phyloP scores from a whole-genome alignment of 1,139 yeast species.

The Yarrowia galli region DNA sequence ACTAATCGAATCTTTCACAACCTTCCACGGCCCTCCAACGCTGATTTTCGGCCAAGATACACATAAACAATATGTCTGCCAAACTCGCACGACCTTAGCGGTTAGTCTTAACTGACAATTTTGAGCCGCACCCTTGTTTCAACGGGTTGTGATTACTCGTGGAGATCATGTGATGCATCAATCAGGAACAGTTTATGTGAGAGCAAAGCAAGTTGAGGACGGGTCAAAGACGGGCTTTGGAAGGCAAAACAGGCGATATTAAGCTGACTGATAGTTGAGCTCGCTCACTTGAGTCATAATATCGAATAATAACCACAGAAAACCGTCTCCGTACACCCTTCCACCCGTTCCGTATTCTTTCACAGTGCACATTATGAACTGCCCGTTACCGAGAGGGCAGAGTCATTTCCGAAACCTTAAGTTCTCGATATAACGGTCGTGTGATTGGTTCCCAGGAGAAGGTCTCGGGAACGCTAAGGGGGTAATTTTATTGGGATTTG shows the following conservation, averaged over 20 bases:
- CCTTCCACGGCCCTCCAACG: slow-evolving; percentile 8
- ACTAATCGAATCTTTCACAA: neutral
- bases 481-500: neutral
- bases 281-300: too few species aligned
- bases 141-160: neutral
- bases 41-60: neutral
- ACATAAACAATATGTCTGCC: too few species aligned
- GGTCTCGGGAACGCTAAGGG: neutral
- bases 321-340: too few species aligned
- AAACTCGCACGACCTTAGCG: slow-evolving; percentile 2
- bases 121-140: slow-evolving; percentile 1
- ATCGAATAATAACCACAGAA: too few species aligned
- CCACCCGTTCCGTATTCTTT: too few species aligned
- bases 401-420: slow-evolving; percentile 34
- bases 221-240: neutral
- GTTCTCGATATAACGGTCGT: neutral
- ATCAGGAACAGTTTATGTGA: neutral
- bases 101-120: neutral
- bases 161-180: slow-evolving; percentile 7
- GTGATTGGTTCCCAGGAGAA: slow-evolving; percentile 2
- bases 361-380: neutral
- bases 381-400: slow-evolving; percentile 3
- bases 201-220: neutral
- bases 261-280: too few species aligned
- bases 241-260: neutral